These are phyloP conservation scores for Boletus semigastroideus DNA, from an alignment of 1,284 basidiomycete species.

Conservation along the genomic window DNA sequence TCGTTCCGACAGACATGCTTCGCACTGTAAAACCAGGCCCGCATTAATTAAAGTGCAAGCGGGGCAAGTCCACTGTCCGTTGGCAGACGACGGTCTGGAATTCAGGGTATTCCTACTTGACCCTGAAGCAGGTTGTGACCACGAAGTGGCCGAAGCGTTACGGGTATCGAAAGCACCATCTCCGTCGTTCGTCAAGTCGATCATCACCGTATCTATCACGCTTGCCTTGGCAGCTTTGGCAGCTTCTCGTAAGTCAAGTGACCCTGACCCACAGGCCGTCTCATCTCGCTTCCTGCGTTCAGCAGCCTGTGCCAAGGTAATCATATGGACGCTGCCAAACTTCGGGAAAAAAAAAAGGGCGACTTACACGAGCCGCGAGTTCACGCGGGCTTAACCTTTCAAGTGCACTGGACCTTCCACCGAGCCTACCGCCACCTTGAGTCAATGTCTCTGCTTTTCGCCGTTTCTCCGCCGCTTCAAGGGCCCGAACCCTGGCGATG, in stretches of 20 bases:
- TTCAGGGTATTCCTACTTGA: neutral
- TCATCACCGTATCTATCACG: conserved; percentile 52
- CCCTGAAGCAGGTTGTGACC: conserved; percentile 5
- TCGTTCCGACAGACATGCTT: conserved; percentile 56
- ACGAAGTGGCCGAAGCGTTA: conserved; percentile 17
- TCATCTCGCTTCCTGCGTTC: conserved; percentile 73
- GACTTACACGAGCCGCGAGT: conserved; percentile 70
- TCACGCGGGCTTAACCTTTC: conserved; percentile 62
- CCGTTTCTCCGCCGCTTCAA: conserved; percentile 78
- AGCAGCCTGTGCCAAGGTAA: conserved; percentile 60
- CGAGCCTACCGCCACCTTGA: conserved; percentile 56
- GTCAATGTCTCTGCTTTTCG: conserved; percentile 46
- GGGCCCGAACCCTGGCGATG: conserved; percentile 60
- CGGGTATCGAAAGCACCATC: conserved; percentile 29
- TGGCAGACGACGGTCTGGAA: conserved; percentile 1
- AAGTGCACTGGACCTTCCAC: conserved; percentile 38
- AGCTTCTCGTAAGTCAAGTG: conserved; percentile 60
- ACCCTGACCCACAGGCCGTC: conserved; percentile 67
- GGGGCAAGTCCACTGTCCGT: conserved; percentile 61
- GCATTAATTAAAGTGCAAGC: conserved; percentile 73
- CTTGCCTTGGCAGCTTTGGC: conserved; percentile 69
- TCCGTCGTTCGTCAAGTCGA: conserved; percentile 55
- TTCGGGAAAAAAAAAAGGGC: neutral
- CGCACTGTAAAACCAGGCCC: conserved; percentile 51
- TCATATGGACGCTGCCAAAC: neutral